phyloP scores from a whole-genome alignment of 2,329 filamentous ascomycete genomes.

The Xylaria sp. region DNA sequence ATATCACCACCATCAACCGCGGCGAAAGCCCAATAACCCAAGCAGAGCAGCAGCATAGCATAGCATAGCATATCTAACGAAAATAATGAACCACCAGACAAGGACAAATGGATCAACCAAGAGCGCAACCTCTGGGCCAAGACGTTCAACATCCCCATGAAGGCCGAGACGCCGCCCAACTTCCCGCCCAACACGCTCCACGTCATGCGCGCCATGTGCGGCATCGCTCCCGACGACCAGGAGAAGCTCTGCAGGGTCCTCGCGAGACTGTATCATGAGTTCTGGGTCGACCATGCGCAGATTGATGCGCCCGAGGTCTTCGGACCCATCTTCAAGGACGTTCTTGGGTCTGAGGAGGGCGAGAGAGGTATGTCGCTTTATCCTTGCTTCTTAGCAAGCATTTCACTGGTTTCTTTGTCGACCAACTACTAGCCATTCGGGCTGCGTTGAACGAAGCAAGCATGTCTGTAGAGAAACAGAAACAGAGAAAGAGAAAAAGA shows the following conservation, averaged over 20 bases:
- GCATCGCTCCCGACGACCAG: slow-evolving; percentile 38
- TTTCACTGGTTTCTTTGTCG: not conserved
- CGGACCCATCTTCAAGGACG: slow-evolving; percentile 41
- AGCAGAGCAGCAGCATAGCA: too few relatives aligned
- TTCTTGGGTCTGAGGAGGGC: slow-evolving; percentile 45
- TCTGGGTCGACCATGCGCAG: slow-evolving; percentile 49
- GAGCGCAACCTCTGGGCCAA: slow-evolving; percentile 52
- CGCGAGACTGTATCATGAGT: slow-evolving; percentile 49
- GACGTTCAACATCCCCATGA: slow-evolving; percentile 51
- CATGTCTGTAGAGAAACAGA: not conserved
- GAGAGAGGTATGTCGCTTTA: slow-evolving; percentile 39
- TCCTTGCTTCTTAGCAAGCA: not conserved
- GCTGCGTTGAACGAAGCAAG: too few relatives aligned
- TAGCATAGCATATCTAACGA: not conserved
- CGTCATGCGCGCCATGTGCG: slow-evolving; percentile 51
- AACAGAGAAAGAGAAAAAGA: not conserved
- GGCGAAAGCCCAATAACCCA: too few relatives aligned
- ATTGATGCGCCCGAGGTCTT: slow-evolving; percentile 48
- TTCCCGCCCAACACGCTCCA: slow-evolving; percentile 52
- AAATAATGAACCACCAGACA: slow-evolving; percentile 46
- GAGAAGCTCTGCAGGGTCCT: slow-evolving; percentile 45
- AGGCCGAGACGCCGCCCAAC: slow-evolving; percentile 44
- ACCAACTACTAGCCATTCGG: not conserved
- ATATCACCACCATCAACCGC: too few relatives aligned
- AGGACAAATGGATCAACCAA: slow-evolving; percentile 51